phyloP scores from a whole-genome alignment of 2,329 filamentous ascomycete species.

The Esteya vermicola region DNA sequence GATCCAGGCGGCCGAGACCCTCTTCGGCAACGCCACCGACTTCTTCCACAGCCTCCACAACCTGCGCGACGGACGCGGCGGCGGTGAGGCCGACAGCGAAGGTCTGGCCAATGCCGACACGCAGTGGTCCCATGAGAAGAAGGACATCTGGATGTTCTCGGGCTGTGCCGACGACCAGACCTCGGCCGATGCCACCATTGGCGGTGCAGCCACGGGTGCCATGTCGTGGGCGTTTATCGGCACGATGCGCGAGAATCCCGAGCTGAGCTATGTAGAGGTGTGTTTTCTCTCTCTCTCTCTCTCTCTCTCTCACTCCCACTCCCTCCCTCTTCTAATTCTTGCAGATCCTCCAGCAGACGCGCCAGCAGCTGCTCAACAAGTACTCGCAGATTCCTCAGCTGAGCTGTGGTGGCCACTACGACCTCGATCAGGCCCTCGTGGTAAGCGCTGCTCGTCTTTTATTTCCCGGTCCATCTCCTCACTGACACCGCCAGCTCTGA shows the following conservation, averaged over 20 bases:
- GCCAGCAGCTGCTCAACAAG: constrained; percentile 10
- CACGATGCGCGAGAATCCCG: constrained; percentile 16
- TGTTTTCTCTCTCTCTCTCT: not conserved
- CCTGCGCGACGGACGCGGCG: constrained; percentile 20
- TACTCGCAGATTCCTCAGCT: constrained; percentile 16
- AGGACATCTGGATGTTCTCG: constrained; percentile 27
- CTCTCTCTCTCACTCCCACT: not conserved
- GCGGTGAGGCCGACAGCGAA: constrained; percentile 19
- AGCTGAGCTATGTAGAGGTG: constrained; percentile 19
- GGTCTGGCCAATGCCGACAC: constrained; percentile 28
- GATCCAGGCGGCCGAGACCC: constrained; percentile 32
- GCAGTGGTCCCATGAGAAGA: constrained; percentile 22
- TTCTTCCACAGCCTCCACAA: constrained; percentile 39
- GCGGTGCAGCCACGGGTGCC: constrained; percentile 19
- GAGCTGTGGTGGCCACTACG: constrained; percentile 16
- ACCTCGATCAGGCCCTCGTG: constrained; percentile 13
- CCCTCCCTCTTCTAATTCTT: too few relatives aligned
- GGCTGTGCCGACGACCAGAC: constrained; percentile 25
- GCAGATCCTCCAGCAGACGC: constrained; percentile 13
- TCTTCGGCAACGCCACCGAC: constrained; percentile 35
- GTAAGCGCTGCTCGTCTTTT: constrained; percentile 1
- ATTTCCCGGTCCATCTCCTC: not conserved
- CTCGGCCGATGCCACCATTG: constrained; percentile 22
- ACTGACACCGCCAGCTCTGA: not conserved
- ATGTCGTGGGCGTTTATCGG: constrained; percentile 24